Conservation (phyloP, 352 stramenopile species). For the Globisporangium parvum region DNA sequence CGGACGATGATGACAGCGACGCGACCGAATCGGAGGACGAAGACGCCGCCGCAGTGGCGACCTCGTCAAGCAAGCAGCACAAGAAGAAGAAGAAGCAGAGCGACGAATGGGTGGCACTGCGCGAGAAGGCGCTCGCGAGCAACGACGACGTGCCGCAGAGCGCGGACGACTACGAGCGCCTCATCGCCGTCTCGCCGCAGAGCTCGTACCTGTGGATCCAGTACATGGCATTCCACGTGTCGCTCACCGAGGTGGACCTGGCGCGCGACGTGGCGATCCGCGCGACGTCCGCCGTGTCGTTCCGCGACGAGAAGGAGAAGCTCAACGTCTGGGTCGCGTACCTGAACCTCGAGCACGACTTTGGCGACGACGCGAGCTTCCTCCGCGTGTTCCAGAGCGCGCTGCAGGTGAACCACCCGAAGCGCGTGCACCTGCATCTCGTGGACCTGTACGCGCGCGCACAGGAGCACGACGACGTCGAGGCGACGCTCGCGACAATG, state of each 20-base stretch:
- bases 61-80: constrained; percentile 31
- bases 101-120: constrained; percentile 92
- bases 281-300: constrained; percentile 92
- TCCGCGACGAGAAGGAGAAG: constrained; percentile 95
- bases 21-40: constrained; percentile 14
- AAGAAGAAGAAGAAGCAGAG: constrained; percentile 90
- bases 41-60: constrained; percentile 30
- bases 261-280: constrained; percentile 90
- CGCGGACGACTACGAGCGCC: constrained; percentile 92
- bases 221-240: constrained; percentile 98
- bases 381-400: constrained; percentile 89
- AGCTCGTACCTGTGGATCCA: constrained; percentile 96
- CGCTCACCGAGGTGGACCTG: constrained; percentile 90
- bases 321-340: constrained; percentile 96
- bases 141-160: constrained; percentile 91
- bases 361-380: constrained; percentile 89
- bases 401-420: constrained; percentile 92
- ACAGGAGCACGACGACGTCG: constrained; percentile 59
- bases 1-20: constrained; percentile 35
- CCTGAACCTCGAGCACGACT: constrained; percentile 95
- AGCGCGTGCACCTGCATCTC: constrained; percentile 93
- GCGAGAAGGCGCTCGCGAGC: constrained; percentile 91
- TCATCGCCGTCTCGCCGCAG: constrained; percentile 92
- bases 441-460: constrained; percentile 89
- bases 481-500: constrained; percentile 76